Evolutionary conservation across 441 rosid genomes (phyloP), one percentile per base, ranked within the genome.

Genomic region (Aleurites moluccanus): DNA sequence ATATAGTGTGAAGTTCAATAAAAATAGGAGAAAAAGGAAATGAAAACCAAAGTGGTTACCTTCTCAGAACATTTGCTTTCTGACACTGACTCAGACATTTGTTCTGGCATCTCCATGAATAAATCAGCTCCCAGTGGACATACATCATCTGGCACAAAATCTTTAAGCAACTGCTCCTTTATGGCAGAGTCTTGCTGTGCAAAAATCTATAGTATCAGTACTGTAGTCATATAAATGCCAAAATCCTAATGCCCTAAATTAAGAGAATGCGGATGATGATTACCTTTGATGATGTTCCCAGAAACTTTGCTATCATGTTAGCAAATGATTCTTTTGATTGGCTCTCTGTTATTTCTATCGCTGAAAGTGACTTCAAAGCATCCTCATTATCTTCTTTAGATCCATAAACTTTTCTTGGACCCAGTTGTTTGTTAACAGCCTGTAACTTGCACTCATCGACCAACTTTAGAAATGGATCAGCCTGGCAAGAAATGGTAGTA

Each of bases 321-420:
- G 91, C 87, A 65, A 89, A 85, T 67, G 86, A 76, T 79, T 90
- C 91, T 80, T 83, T 83, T 75, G 94, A 80, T 74, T 87, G 94
- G 74, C 67, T 80, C 44, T 86, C 90, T 35, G 92, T 78, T 53
- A 80, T 79, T 77, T 88, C 82, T 72, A 92, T 78, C 0, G 82
- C 87, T 44, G 90, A 79, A 80, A 92, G 89, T 71, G 89, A 87
- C 66, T 74, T 81, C 55, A 80, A 68, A 61, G 95, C 95, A 66
- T 87, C 87, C 13, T 84, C 92, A 69, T 90, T 84, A 63, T 90
- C 97, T 80, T 94, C 95, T 77, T 88, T 87, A 23, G 92, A 94
- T 81, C 97, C 97, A 77, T 88, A 92, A 67, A 35, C 80, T 63
- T 59, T 70, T 44, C 62, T 79, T 23, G 70, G 74, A 69, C 59